phyloP scores from a whole-genome alignment of 768 basidiomycete genomes.

The Rhizopogon salebrosus region DNA sequence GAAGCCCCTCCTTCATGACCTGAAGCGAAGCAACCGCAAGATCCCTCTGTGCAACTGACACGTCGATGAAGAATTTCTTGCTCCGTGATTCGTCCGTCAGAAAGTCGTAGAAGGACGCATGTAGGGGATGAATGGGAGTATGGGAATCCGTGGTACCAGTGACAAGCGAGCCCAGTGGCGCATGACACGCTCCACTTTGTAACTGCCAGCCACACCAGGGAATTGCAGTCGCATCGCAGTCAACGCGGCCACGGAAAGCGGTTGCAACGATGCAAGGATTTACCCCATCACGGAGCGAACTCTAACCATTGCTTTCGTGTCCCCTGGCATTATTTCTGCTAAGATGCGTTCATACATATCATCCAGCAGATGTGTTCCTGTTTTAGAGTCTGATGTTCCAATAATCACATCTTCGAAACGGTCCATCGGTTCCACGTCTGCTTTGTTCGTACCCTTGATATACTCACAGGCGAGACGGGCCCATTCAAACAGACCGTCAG shows the following conservation, averaged over 20 bases:
- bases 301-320: conserved; percentile 10
- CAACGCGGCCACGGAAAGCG: background rate
- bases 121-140: conserved; percentile 13
- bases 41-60: background rate
- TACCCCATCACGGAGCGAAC: background rate
- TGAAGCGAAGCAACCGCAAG: conserved; percentile 16
- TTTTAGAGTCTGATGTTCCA: too few species aligned
- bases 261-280: background rate
- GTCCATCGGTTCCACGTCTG: too few species aligned
- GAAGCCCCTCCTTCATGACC: conserved; percentile 22
- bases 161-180: background rate
- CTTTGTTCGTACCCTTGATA: too few species aligned
- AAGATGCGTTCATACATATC: too few species aligned
- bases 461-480: too few species aligned
- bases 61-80: conserved; percentile 8
- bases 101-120: conserved; percentile 25
- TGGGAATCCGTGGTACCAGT: background rate
- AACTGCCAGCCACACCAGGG: background rate
- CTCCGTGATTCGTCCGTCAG: conserved; percentile 9
- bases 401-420: too few species aligned
- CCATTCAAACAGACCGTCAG: too few species aligned
- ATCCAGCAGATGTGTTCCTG: too few species aligned
- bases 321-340: too few species aligned
- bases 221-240: background rate
- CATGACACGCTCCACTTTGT: background rate